A percentile compares a stretch with the other conserved stretches of the same genome.
Conservation (phyloP, 306 rosid genomes). For the Leucaena leucocephala region DNA sequence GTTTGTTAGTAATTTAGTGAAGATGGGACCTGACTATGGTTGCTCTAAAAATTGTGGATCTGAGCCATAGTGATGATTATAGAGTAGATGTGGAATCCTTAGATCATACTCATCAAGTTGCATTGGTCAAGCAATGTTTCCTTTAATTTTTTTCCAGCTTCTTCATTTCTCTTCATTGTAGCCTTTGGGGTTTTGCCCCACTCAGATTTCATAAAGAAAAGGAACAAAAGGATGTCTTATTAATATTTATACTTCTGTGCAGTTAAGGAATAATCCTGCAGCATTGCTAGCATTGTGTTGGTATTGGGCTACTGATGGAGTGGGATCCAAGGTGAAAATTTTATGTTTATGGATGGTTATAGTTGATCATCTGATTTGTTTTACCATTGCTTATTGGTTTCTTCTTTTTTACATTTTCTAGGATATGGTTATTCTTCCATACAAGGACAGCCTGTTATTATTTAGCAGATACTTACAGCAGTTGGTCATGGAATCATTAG, state of each 20-base stretch:
- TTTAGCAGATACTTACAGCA: constrained; percentile 98
- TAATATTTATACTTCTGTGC: constrained; percentile 34
- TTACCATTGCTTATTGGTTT: constrained; percentile 31
- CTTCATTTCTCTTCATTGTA: too few species aligned
- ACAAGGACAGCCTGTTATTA: constrained; percentile 87
- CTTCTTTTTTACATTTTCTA: constrained; percentile 33
- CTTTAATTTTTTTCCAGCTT: too few species aligned
- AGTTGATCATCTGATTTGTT: constrained; percentile 14
- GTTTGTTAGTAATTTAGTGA: neutral
- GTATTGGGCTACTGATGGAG: constrained; percentile 98
- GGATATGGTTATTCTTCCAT: constrained; percentile 99
- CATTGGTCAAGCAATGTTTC: too few species aligned
- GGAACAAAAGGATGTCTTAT: constrained; percentile 1
- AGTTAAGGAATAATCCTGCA: constrained; percentile 86
- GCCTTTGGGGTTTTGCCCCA: neutral
- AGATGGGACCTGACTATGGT: neutral
- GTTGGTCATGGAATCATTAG: constrained; percentile 98
- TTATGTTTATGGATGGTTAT: constrained; percentile 22
- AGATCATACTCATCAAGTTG: too few species aligned
- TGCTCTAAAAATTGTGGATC: neutral
- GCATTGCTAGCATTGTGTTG: constrained; percentile 92
- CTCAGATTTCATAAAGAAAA: neutral
- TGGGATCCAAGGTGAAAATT: constrained; percentile 85
- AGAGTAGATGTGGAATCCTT: too few species aligned
- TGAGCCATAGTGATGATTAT: too few species aligned